phyloP scores from a whole-genome alignment of 768 basidiomycete genomes.

The Russula sp. region DNA sequence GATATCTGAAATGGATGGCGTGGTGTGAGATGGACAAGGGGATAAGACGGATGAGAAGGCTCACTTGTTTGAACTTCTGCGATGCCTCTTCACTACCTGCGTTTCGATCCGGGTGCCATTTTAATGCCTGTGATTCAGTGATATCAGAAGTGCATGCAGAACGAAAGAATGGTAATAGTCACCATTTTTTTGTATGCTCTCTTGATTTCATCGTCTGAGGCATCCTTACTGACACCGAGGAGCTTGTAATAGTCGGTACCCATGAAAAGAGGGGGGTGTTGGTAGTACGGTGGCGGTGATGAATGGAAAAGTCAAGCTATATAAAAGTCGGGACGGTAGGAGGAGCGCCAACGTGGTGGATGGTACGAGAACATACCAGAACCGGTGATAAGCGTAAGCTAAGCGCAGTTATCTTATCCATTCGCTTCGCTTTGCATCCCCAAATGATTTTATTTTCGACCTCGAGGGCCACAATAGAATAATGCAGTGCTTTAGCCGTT shows the following conservation, averaged over 20 bases:
- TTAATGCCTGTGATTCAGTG: slow-evolving; percentile 53
- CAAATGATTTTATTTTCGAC: no score
- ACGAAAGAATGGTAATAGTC: slow-evolving; percentile 21
- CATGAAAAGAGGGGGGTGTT: slow-evolving; percentile 36
- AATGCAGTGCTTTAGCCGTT: no score
- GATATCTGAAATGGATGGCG: slow-evolving; percentile 54
- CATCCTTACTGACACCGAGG: slow-evolving; percentile 65
- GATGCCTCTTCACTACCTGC: slow-evolving; percentile 77
- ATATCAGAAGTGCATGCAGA: background rate
- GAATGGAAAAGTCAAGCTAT: background rate
- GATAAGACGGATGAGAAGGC: slow-evolving; percentile 11
- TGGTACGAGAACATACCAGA: slow-evolving; percentile 17
- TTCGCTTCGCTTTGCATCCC: no score
- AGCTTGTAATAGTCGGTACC: slow-evolving; percentile 86
- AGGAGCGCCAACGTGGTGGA: background rate
- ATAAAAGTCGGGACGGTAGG: background rate
- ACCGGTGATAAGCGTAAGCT: background rate
- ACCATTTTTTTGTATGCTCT: slow-evolving; percentile 95
- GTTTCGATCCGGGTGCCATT: slow-evolving; percentile 95
- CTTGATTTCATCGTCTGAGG: slow-evolving; percentile 83
- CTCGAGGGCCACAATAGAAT: no score
- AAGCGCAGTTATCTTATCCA: no score
- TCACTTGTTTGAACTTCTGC: slow-evolving; percentile 86
- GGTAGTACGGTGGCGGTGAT: background rate
- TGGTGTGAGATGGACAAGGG: background rate